Conservation (phyloP, 129 eudicot species). For the Silybum marianum region DNA sequence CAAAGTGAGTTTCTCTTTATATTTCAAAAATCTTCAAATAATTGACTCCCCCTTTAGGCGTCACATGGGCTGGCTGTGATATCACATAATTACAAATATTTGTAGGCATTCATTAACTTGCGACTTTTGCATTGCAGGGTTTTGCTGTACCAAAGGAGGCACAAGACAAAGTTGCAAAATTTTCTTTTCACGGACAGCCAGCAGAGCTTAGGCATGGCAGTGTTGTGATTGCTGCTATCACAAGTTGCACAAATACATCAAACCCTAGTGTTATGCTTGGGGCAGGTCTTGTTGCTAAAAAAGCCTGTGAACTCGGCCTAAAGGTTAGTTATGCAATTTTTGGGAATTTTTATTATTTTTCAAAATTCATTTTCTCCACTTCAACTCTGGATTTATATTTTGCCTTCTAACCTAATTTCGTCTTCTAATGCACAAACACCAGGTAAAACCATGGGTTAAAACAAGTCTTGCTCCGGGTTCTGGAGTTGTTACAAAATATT, state of each 20-base stretch:
- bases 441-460: constrained; percentile 96
- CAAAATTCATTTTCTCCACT: neutral
- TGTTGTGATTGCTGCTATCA: constrained; percentile 97
- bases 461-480: constrained; percentile 97
- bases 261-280: constrained; percentile 99
- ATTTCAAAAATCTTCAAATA: neutral
- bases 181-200: constrained; percentile 79
- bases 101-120: constrained; percentile 1
- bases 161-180: constrained; percentile 86
- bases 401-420: neutral
- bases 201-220: constrained; percentile 96
- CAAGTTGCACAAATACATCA: constrained; percentile 98
- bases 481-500: constrained; percentile 89
- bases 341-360: neutral
- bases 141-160: constrained; percentile 89
- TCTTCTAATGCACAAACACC: constrained; percentile 21
- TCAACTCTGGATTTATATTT: constrained; percentile 2
- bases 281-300: constrained; percentile 96
- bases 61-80: constrained; percentile 1
- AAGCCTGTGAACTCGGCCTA: constrained; percentile 90
- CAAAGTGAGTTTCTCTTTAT: constrained; percentile 50
- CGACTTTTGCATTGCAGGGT: constrained; percentile 51
- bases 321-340: constrained; percentile 54
- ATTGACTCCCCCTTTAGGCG: neutral
- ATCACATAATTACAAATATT: neutral